Base-by-base conservation (phyloP, 441 rosid species). In the Codiaeum variegatum region DNA sequence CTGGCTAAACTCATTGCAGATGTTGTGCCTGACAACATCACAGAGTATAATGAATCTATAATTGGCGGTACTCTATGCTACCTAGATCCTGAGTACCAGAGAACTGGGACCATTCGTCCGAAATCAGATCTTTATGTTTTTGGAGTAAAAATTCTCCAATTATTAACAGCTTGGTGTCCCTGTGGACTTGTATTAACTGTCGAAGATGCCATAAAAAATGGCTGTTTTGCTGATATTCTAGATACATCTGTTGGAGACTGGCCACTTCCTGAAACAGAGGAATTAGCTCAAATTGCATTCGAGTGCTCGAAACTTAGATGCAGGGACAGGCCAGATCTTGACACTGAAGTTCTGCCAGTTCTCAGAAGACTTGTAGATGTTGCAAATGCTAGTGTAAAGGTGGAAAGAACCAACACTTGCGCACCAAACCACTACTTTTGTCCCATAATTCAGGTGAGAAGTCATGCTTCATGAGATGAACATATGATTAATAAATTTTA, bases 271-370 rank as follows among this genome's bases (percentile, higher is more conserved):
- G 96, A 90, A 87, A 72, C 92, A 7, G 86, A 88, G 69, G 92
- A 94, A 73, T 73, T 94, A 79, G 97, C 90, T 68, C 79, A 75
- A 34, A 60, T 88, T 46, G 95, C 90, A 38, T 82, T 94, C 69
- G 85, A 84, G 46, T 94, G 97, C 76, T 83, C 90, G 0, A 83
- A 79, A 36, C 89, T 90, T 72, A 77, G 94, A 65, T 92, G 98
- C 77, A 82, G 97, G 79, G 98, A 94, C 61, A 85, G 95, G 79
- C 98, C 97, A 24, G 97, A 90, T 81, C 92, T 92, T 66, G 85
- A 92, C 36, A 79, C 65, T 2, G 90, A 88, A 81, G 88, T 94
- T 54, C 82, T 92, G 66, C 98, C 97, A 18, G 80, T 81, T 81
- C 91, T 94, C 59, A 84, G 82, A 84, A 87, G 83, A 70, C 85